Evolutionary conservation across 1,284 basidiomycete genomes (phyloP).

Genomic region (Caloboletus firmus): DNA sequence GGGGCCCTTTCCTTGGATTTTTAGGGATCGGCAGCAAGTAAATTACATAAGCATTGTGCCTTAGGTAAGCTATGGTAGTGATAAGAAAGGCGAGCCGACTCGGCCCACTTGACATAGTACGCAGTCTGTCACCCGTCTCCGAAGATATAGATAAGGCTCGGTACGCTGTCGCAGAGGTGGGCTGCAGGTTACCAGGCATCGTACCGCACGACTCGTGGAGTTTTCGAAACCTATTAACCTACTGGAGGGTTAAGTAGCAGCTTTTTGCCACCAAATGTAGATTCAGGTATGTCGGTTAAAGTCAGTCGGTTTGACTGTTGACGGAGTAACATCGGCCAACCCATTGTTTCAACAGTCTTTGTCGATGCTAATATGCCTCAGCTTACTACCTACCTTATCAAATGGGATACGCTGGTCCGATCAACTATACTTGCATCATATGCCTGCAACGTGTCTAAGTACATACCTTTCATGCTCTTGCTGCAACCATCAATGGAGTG

Average conservation of each 20-base stretch:
- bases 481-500: constrained; percentile 28
- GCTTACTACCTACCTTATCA: constrained; percentile 8
- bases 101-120: no score
- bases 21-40: not conserved
- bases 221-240: constrained; percentile 7
- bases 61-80: no score
- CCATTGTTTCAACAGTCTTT: constrained; percentile 5
- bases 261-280: constrained; percentile 9
- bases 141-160: no score
- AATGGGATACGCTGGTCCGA: constrained; percentile 13
- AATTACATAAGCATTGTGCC: not conserved
- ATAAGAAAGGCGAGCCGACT: no score
- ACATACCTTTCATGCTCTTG: constrained; percentile 17
- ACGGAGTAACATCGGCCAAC: not conserved
- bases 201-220: constrained; percentile 16
- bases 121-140: no score
- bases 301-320: not conserved
- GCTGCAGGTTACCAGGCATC: constrained; percentile 8
- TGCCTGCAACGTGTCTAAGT: constrained; percentile 21
- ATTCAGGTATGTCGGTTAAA: constrained; percentile 8
- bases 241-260: constrained; percentile 20
- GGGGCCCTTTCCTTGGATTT: not conserved
- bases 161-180: no score
- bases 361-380: constrained; percentile 6
- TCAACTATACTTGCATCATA: constrained; percentile 17